Percentiles rank a stretch among this genome's conserved stretches.
These are phyloP conservation scores for Lathyrus oleraceus DNA, from an alignment of 306 rosid genomes.

Conservation along the genomic window DNA sequence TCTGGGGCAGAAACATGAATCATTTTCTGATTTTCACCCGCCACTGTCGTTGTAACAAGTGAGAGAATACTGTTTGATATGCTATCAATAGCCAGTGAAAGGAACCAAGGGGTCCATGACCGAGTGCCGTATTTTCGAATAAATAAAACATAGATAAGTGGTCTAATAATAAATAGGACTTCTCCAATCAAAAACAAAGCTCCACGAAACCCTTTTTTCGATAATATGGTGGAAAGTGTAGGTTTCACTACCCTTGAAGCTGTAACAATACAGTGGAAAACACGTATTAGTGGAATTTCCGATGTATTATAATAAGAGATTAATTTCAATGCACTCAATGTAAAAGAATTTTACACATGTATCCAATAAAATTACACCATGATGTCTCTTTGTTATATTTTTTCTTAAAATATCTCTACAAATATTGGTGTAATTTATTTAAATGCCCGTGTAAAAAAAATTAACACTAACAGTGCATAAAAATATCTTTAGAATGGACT, in stretches of 20 bases:
- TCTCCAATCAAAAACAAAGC: constrained; percentile 68
- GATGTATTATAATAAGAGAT: neutral
- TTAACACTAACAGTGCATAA: neutral
- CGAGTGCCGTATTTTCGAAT: constrained; percentile 71
- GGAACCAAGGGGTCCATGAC: constrained; percentile 94
- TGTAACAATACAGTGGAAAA: constrained; percentile 41
- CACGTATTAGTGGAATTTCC: constrained; percentile 36
- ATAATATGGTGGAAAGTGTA: constrained; percentile 60
- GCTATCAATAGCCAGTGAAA: constrained; percentile 72
- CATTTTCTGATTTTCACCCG: constrained; percentile 43
- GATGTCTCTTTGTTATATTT: neutral
- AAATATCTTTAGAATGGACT: constrained; percentile 22
- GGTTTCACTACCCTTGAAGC: constrained; percentile 56
- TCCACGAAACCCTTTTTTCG: constrained; percentile 71
- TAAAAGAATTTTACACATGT: neutral
- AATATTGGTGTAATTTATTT: neutral
- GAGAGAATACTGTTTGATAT: constrained; percentile 63
- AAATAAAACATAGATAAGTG: constrained; percentile 79
- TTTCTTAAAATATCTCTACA: neutral
- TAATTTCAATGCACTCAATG: neutral
- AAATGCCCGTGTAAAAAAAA: neutral
- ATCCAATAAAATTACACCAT: neutral
- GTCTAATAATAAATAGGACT: constrained; percentile 71
- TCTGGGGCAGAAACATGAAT: constrained; percentile 63
- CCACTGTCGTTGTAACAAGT: constrained; percentile 45